Evolutionary conservation across 495 filamentous ascomycete genomes (phyloP).

Genomic region (Cercophora scortea): DNA sequence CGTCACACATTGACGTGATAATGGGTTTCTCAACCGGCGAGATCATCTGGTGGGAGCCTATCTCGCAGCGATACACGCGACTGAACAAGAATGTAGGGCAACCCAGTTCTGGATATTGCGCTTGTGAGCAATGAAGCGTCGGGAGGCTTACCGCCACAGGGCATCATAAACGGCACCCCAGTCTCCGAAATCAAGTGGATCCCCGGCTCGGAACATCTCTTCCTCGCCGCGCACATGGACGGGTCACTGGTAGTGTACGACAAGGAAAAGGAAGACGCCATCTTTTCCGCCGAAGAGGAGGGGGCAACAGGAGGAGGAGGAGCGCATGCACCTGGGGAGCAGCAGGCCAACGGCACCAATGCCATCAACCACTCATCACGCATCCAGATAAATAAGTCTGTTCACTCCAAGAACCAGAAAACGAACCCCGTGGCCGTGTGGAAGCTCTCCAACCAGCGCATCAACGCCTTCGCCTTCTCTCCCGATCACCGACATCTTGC

Average conservation of each 20-base stretch:
- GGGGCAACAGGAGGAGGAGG: conserved; percentile 21
- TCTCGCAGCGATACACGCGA: conserved; percentile 90
- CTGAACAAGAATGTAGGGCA: conserved; percentile 82
- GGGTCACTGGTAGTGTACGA: conserved; percentile 94
- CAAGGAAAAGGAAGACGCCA: conserved; percentile 93
- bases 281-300: conserved; percentile 42
- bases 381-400: conserved; percentile 71
- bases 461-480: conserved; percentile 84
- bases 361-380: conserved; percentile 24
- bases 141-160: conserved; percentile 35
- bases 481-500: conserved; percentile 83
- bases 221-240: conserved; percentile 88
- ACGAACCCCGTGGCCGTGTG: conserved; percentile 84
- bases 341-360: conserved; percentile 24
- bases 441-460: conserved; percentile 81
- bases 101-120: neutral
- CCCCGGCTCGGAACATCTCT: conserved; percentile 87
- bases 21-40: conserved; percentile 95
- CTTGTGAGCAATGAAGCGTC: too few species aligned
- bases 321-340: conserved; percentile 22
- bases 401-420: conserved; percentile 88
- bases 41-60: conserved; percentile 98
- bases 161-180: conserved; percentile 75
- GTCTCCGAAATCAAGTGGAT: conserved; percentile 88
- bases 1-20: conserved; percentile 76